These are phyloP conservation scores for Elaeis guineensis DNA, from an alignment of 176 grass and related monocot genomes.

Conservation along the genomic window DNA sequence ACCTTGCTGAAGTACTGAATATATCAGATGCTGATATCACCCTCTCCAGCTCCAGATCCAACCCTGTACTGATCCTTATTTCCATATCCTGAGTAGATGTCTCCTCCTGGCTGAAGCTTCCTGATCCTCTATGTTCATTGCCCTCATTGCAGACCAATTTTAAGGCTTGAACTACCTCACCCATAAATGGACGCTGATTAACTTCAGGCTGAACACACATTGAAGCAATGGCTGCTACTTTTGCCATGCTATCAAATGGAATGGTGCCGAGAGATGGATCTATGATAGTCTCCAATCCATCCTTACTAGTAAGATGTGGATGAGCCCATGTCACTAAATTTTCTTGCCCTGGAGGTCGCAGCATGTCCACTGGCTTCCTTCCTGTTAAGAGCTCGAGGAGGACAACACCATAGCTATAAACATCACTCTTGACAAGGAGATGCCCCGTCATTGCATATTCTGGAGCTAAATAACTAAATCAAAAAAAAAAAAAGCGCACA, in stretches of 20 bases:
- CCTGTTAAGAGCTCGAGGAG: conserved; percentile 92
- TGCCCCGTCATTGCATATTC: conserved; percentile 99
- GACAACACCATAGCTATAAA: conserved; percentile 98
- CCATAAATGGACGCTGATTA: conserved; percentile 93
- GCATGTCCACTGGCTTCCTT: conserved; percentile 91
- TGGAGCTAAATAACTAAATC: conserved; percentile 79
- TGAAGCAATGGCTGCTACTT: conserved; percentile 92
- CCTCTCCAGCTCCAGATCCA: conserved; percentile 31
- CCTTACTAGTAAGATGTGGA: conserved; percentile 64
- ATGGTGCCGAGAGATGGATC: conserved; percentile 61
- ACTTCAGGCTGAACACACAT: conserved; percentile 99
- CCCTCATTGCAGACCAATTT: conserved; percentile 82
- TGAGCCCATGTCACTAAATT: conserved; percentile 89
- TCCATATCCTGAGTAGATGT: conserved; percentile 33
- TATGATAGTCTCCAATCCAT: conserved; percentile 58
- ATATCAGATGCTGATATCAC: conserved; percentile 21
- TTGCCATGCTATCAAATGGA: conserved; percentile 60
- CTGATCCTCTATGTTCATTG: conserved; percentile 41
- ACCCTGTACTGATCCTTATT: conserved; percentile 30
- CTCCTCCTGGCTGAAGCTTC: conserved; percentile 42
- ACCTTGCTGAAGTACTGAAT: conserved; percentile 46
- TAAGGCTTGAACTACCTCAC: conserved; percentile 90
- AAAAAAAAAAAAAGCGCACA: neutral
- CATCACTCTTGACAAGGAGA: conserved; percentile 97
- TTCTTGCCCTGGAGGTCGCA: conserved; percentile 81